Conservation (phyloP, 2,329 filamentous ascomycete genomes). For the Tolypocladium ophioglossoides region DNA sequence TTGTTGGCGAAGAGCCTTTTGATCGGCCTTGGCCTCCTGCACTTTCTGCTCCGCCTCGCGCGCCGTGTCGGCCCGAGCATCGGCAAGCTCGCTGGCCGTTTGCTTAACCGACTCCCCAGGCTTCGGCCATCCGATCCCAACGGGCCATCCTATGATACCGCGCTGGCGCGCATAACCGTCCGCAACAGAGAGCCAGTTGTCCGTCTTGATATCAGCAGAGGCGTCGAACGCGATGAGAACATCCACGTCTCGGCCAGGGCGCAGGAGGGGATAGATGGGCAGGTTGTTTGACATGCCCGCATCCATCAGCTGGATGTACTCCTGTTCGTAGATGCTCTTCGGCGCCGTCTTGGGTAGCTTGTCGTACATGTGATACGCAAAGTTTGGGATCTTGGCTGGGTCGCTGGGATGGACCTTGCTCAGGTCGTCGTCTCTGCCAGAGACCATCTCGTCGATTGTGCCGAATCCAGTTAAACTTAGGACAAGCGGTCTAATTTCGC, state of each 20-base stretch:
- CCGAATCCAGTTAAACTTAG: constrained; percentile 63
- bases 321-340: constrained; percentile 57
- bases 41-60: constrained; percentile 55
- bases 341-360: constrained; percentile 69
- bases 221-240: constrained; percentile 89
- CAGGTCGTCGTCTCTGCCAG: constrained; percentile 72
- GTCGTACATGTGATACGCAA: constrained; percentile 68
- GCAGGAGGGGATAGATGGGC: constrained; percentile 86
- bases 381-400: constrained; percentile 85
- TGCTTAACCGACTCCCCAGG: constrained; percentile 45
- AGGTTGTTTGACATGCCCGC: constrained; percentile 98
- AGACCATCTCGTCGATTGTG: constrained; percentile 71
- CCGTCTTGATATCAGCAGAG: constrained; percentile 82
- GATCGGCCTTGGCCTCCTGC: constrained; percentile 43
- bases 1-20: constrained; percentile 19
- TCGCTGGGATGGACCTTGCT: constrained; percentile 92
- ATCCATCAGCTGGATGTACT: constrained; percentile 82
- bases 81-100: constrained; percentile 52
- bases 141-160: constrained; percentile 86
- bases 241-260: constrained; percentile 80
- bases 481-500: constrained; percentile 77
- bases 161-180: constrained; percentile 89
- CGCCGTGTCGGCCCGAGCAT: constrained; percentile 49
- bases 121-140: constrained; percentile 89
- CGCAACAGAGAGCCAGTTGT: constrained; percentile 92